Evolutionary conservation across 1,139 yeast genomes (phyloP).

Genomic region (Candida tetrigidarum): DNA sequence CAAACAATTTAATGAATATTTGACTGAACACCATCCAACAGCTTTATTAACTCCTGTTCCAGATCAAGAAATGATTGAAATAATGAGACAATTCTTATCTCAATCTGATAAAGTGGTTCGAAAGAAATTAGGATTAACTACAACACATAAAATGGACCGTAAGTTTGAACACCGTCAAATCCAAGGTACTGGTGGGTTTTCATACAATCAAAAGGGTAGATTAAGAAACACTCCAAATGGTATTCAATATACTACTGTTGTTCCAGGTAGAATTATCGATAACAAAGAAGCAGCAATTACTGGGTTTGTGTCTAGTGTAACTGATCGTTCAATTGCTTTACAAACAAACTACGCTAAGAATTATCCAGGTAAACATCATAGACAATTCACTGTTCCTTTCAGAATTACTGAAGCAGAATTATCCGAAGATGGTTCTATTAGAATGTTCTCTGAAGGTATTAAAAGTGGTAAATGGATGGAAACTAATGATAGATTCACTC

Average conservation of each 20-base stretch:
- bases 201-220: conserved; percentile 74
- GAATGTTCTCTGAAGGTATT: conserved; percentile 45
- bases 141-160: conserved; percentile 17
- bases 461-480: conserved; percentile 48
- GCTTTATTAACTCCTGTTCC: conserved; percentile 24
- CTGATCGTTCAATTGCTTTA: conserved; percentile 42
- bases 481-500: conserved; percentile 29
- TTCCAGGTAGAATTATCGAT: conserved; percentile 71
- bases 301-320: conserved; percentile 63
- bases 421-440: conserved; percentile 40
- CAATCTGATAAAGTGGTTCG: conserved; percentile 23
- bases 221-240: conserved; percentile 79
- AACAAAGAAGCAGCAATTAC: conserved; percentile 67
- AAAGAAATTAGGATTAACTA: conserved; percentile 23
- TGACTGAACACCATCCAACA: conserved; percentile 40
- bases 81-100: conserved; percentile 34
- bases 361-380: conserved; percentile 46
- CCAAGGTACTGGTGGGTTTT: conserved; percentile 75
- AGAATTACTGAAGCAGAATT: conserved; percentile 46
- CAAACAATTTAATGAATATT: conserved; percentile 37
- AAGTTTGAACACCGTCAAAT: conserved; percentile 22
- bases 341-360: conserved; percentile 46
- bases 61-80: conserved; percentile 20
- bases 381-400: conserved; percentile 51
- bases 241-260: conserved; percentile 56